Evolutionary conservation across 2,329 filamentous ascomycete genomes (phyloP).

Genomic region (Apiospora rasikravindrae): DNA sequence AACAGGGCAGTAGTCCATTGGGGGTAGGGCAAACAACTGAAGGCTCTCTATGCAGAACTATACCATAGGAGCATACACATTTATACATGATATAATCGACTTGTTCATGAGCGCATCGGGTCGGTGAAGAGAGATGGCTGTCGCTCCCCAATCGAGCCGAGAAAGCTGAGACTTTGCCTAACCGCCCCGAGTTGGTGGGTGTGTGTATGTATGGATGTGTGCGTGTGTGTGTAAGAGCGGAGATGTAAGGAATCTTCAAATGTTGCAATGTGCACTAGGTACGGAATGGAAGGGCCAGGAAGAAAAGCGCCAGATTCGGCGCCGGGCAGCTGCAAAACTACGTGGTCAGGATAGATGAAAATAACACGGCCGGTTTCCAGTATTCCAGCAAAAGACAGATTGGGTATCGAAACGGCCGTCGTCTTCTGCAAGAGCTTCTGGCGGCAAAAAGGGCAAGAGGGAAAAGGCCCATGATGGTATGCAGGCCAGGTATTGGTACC

Average conservation of each 20-base stretch:
- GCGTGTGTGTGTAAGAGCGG: conserved; percentile 17
- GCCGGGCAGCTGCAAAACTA: neutral
- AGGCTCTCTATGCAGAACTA: neutral
- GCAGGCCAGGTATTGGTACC: conserved; percentile 15
- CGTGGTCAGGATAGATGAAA: conserved; percentile 2
- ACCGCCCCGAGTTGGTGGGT: conserved; percentile 11
- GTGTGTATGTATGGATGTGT: conserved; percentile 14
- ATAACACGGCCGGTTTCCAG: neutral
- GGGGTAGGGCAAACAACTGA: neutral
- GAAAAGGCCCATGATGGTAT: conserved; percentile 17
- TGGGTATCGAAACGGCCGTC: neutral
- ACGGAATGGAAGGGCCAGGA: conserved; percentile 6
- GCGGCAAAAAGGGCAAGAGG: conserved; percentile 15
- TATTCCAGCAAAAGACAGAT: neutral
- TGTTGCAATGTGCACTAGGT: conserved; percentile 14
- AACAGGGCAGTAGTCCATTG: neutral
- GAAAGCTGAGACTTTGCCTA: conserved; percentile 14
- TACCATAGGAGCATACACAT: neutral
- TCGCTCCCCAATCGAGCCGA: conserved; percentile 11
- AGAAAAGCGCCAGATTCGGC: neutral
- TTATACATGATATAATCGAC: neutral
- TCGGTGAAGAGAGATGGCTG: neutral
- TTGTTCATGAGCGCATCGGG: neutral
- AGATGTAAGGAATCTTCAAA: conserved; percentile 19
- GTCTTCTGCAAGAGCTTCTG: neutral